phyloP scores from a whole-genome alignment of 768 basidiomycete genomes.

The Fomitopsis serialis region DNA sequence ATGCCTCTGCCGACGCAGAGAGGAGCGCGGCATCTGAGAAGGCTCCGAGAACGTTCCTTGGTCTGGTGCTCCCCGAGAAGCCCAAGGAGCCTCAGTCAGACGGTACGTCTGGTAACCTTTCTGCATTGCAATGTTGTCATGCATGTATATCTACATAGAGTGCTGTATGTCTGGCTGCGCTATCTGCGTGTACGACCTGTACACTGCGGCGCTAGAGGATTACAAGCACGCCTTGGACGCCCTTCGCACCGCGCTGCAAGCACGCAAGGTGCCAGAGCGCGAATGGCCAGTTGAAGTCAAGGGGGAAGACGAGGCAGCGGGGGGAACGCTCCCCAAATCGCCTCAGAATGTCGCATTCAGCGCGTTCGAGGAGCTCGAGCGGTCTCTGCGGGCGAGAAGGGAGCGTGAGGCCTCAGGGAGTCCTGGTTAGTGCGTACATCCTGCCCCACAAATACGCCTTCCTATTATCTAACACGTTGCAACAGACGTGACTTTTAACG shows the following conservation, averaged over 20 bases:
- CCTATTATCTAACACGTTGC: too few species aligned
- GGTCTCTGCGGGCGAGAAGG: constrained; percentile 44
- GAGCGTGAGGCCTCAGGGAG: constrained; percentile 7
- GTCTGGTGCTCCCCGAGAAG: constrained; percentile 53
- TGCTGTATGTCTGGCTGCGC: constrained; percentile 96
- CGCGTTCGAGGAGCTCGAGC: constrained; percentile 74
- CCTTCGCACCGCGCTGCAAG: constrained; percentile 45
- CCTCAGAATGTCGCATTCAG: constrained; percentile 36
- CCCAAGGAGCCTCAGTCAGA: constrained; percentile 63
- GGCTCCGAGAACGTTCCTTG: constrained; percentile 35
- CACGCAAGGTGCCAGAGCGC: constrained; percentile 42
- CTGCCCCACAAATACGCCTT: too few species aligned
- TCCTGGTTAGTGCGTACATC: constrained; percentile 4
- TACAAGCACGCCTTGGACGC: constrained; percentile 53
- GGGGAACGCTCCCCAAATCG: constrained; percentile 17
- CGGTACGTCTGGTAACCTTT: constrained; percentile 36
- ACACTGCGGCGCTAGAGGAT: constrained; percentile 63
- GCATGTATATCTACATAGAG: constrained; percentile 38
- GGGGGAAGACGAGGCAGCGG: constrained; percentile 1
- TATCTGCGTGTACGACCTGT: constrained; percentile 86
- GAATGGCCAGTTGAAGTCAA: constrained; percentile 62
- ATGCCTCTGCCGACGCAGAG: neutral
- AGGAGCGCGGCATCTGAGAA: neutral
- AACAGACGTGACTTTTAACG: too few species aligned
- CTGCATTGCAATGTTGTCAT: neutral